phyloP scores from a whole-genome alignment of 2,329 filamentous ascomycete genomes.

The Colletotrichum eleusines region DNA sequence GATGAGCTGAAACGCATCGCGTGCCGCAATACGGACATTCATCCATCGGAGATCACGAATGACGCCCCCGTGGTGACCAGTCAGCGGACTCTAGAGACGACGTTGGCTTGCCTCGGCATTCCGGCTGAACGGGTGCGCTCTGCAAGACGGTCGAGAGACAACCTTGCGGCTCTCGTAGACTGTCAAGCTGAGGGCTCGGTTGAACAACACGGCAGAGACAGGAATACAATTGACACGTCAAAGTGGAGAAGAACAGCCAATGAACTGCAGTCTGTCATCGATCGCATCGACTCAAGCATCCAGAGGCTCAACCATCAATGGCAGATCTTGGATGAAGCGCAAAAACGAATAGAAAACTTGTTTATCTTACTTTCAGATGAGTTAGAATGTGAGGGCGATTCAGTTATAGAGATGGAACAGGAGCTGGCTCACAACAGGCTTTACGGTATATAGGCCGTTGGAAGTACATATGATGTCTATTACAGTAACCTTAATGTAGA shows the following conservation, averaged over 20 bases:
- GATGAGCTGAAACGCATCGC: not conserved
- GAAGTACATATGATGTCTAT: too few species aligned
- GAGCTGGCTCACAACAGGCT: too few species aligned
- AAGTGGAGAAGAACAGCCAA: not conserved
- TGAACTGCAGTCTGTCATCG: not conserved
- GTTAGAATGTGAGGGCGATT: conserved; percentile 1
- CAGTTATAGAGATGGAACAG: not conserved
- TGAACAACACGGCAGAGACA: not conserved
- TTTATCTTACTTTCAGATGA: not conserved
- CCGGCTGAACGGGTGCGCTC: not conserved
- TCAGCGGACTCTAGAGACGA: not conserved
- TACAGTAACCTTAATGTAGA: too few species aligned
- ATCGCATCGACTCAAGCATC: not conserved
- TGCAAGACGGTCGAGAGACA: not conserved
- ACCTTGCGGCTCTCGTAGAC: not conserved
- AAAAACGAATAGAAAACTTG: not conserved
- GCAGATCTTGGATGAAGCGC: not conserved
- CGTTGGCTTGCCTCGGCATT: not conserved
- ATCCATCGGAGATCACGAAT: not conserved
- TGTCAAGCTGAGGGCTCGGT: not conserved
- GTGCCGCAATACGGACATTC: not conserved
- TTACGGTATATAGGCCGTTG: too few species aligned
- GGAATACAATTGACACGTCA: too few species aligned
- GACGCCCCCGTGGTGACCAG: not conserved
- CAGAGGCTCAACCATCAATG: not conserved